Conservation (phyloP, 2,329 filamentous ascomycete species). For the Penicillium sp. region DNA sequence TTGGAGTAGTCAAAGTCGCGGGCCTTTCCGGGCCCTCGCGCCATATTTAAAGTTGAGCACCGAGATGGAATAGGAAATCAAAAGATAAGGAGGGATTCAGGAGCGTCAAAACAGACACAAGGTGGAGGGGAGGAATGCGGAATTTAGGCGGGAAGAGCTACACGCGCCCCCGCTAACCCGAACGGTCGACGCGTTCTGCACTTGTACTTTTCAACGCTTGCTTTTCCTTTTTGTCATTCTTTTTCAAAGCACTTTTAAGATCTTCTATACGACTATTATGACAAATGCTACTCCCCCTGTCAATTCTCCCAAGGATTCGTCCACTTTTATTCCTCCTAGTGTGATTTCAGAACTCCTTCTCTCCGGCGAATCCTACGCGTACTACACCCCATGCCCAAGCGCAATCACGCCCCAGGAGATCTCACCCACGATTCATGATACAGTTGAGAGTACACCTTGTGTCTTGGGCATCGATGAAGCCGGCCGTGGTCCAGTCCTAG, state of each 20-base stretch:
- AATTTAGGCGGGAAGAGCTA: conserved; percentile 21
- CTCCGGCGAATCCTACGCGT: conserved; percentile 64
- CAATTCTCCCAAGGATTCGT: conserved; percentile 31
- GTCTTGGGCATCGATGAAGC: conserved; percentile 91
- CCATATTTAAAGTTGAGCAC: conserved; percentile 31
- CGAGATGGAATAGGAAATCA: conserved; percentile 7
- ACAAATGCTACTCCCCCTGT: conserved; percentile 20
- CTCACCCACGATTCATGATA: conserved; percentile 24
- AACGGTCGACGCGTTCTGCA: conserved; percentile 34
- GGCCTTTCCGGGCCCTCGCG: conserved; percentile 39
- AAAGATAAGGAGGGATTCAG: neutral
- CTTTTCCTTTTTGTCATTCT: neutral
- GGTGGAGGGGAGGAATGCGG: conserved; percentile 21
- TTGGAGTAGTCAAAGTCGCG: conserved; percentile 49
- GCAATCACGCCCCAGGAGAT: conserved; percentile 51
- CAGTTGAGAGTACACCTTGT: conserved; percentile 56
- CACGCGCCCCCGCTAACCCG: conserved; percentile 33
- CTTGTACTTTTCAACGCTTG: neutral
- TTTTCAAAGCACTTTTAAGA: neutral
- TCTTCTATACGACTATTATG: conserved; percentile 25
- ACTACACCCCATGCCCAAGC: conserved; percentile 67
- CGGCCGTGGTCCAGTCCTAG: conserved; percentile 88
- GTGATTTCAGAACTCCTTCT: conserved; percentile 58
- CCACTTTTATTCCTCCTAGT: conserved; percentile 65
- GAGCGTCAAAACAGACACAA: neutral